Base-by-base conservation (phyloP, 768 basidiomycete species). In the Scleroderma citrinum region DNA sequence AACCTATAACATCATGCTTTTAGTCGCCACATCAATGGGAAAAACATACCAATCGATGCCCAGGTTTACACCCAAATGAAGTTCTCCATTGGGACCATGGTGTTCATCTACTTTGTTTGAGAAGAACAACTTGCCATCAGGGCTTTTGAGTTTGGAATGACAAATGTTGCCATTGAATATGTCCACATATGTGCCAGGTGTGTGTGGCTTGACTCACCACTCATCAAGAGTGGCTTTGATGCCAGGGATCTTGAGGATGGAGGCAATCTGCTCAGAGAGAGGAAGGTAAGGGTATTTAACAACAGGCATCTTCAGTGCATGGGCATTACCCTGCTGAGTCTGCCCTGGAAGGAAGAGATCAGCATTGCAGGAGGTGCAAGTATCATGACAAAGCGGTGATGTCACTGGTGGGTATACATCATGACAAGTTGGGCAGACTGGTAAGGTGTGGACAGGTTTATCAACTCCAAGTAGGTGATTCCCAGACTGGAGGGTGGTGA, bases 11-110 rank as follows among this genome's bases (percentile, higher is more conserved):
- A 29, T 29, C 26, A 29, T 29, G 26, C 26, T 29, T 29, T 29
- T 8, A 29, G 26, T 29, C 26, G 8, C 8, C 5, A 29, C 26
- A 29, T 29, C 26, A 29, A 29, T 47, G 17, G 49, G 20, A 49
- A 21, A 46, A 34, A 36, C 16, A 8, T 29, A 70, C 66, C 67
- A 71, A 31, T 70, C 68, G 12, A 66, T 45, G 0, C 67, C 65
- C 13, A 62, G 48, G 0, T 61, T 59, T 0, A 69, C 32, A 0
- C 63, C 67, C 44, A 69, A 56, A 0, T 59, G 52, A 1, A 69
- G 56, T 45, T 69, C 65, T 0, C 60, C 62, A 14, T 52, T 50
- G 7, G 53, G 46, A 14, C 51, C 36, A 10, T 51, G 35, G 6
- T 31, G 34, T 3, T 52, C 29, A 49, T 43, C 42, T 2, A 29